Conservation (phyloP, 345 rosid genomes). For the Eucalyptus pauciflora region DNA sequence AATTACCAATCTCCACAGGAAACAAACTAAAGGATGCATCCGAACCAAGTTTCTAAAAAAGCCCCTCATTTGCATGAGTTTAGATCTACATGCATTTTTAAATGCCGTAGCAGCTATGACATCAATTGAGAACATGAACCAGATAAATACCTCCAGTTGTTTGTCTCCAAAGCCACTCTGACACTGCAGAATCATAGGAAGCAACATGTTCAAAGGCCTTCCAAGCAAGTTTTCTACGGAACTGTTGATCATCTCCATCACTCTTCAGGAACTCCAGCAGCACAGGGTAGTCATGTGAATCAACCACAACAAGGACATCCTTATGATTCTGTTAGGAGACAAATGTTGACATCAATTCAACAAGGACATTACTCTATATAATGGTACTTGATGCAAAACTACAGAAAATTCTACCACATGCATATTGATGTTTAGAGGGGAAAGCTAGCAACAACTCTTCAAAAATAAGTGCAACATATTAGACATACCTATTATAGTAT, state of each 20-base stretch:
- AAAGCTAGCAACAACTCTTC: neutral
- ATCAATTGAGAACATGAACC: neutral
- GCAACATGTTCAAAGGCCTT: conserved; percentile 90
- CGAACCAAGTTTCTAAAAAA: neutral
- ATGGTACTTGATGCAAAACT: neutral
- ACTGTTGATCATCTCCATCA: conserved; percentile 48
- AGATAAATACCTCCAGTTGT: conserved; percentile 46
- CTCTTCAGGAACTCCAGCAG: conserved; percentile 72
- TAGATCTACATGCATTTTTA: neutral
- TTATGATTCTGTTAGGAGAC: conserved; percentile 72
- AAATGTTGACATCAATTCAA: neutral
- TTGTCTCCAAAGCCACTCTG: conserved; percentile 97
- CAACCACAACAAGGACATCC: conserved; percentile 91
- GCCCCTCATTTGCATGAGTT: neutral
- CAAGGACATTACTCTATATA: neutral
- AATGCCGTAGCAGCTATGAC: neutral
- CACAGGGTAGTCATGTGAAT: conserved; percentile 63
- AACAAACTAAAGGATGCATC: neutral
- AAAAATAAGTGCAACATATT: neutral
- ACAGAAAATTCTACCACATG: neutral
- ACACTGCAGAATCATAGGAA: conserved; percentile 91
- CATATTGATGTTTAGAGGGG: neutral
- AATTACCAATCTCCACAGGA: neutral
- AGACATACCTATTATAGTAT: neutral
- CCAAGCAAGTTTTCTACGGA: conserved; percentile 91